These are phyloP conservation scores for Nitzschia inconspicua DNA, from an alignment of 108 stramenopile genomes.

Conservation along the genomic window DNA sequence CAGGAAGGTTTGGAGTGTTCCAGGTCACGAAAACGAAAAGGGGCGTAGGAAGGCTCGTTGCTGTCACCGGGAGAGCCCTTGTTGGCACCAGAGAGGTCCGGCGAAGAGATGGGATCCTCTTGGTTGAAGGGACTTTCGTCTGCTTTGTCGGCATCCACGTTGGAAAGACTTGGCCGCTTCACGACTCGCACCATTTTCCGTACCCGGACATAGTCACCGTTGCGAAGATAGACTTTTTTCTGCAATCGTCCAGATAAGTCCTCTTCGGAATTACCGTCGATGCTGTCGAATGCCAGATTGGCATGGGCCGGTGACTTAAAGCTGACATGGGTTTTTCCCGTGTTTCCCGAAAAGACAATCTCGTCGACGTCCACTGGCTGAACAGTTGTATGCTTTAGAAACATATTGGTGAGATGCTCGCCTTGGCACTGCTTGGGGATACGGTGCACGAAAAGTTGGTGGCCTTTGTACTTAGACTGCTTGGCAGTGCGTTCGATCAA, in stretches of 20 bases:
- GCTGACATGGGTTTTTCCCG: slow-evolving; percentile 67
- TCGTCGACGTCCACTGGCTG: slow-evolving; percentile 55
- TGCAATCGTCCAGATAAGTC: slow-evolving; percentile 82
- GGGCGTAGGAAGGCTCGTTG: too few species aligned
- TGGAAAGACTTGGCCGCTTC: slow-evolving; percentile 1
- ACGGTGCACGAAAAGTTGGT: slow-evolving; percentile 76
- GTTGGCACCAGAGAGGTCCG: too few species aligned
- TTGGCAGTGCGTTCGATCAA: slow-evolving; percentile 42
- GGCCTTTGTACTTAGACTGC: slow-evolving; percentile 14
- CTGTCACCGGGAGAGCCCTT: too few species aligned
- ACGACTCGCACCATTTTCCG: slow-evolving; percentile 69
- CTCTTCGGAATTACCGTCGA: slow-evolving; percentile 53
- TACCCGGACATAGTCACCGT: slow-evolving; percentile 72
- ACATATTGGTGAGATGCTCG: slow-evolving; percentile 64
- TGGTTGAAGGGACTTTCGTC: too few species aligned
- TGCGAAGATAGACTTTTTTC: slow-evolving; percentile 77
- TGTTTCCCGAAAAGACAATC: slow-evolving; percentile 57
- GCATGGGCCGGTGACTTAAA: slow-evolving; percentile 63
- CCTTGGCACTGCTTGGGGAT: slow-evolving; percentile 50
- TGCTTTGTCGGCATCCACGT: too few species aligned
- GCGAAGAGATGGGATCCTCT: too few species aligned
- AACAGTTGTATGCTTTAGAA: slow-evolving; percentile 60
- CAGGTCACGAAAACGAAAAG: too few species aligned
- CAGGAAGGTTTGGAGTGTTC: too few species aligned
- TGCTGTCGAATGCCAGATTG: slow-evolving; percentile 63